Conservation (phyloP, 495 filamentous ascomycete species). For the Delitschia confertaspora region DNA sequence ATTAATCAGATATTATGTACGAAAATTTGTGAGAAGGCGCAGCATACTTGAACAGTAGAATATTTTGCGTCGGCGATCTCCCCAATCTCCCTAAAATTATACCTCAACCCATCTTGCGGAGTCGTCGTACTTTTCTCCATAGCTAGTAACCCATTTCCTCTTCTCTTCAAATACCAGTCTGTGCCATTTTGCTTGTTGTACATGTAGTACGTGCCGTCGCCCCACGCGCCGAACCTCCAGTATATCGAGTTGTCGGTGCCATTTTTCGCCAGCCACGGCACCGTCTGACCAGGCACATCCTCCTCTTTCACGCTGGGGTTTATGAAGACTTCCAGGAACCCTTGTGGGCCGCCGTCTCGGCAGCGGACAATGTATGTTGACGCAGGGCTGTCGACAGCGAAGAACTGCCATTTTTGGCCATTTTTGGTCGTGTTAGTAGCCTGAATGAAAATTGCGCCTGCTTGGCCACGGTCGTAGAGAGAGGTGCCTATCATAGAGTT, state of each 20-base stretch:
- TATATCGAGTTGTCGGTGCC: conserved; percentile 11
- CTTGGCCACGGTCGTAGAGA: conserved; percentile 1
- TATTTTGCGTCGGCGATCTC: conserved; percentile 2
- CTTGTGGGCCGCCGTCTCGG: conserved; percentile 13
- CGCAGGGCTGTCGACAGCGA: conserved; percentile 2
- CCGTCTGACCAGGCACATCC: conserved; percentile 7
- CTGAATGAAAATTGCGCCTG: conserved; percentile 9
- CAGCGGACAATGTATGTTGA: conserved; percentile 13
- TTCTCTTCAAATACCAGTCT: conserved; percentile 11
- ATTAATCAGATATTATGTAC: background rate
- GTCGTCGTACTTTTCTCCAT: conserved; percentile 13
- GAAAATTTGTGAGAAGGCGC: too few species aligned
- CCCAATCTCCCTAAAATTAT: conserved; percentile 1
- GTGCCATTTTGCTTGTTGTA: conserved; percentile 16
- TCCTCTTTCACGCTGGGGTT: background rate
- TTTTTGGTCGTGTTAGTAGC: background rate
- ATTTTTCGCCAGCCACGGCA: conserved; percentile 2
- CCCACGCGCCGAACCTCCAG: conserved; percentile 17
- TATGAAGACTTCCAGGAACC: conserved; percentile 5
- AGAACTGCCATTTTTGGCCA: conserved; percentile 16
- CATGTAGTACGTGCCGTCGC: conserved; percentile 18
- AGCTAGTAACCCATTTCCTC: background rate
- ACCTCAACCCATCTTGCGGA: conserved; percentile 7
- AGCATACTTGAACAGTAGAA: conserved; percentile 16
- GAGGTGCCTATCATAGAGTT: conserved; percentile 6